Conservation (phyloP, 805 yeast species). For the Candida pseudofarinosa region DNA sequence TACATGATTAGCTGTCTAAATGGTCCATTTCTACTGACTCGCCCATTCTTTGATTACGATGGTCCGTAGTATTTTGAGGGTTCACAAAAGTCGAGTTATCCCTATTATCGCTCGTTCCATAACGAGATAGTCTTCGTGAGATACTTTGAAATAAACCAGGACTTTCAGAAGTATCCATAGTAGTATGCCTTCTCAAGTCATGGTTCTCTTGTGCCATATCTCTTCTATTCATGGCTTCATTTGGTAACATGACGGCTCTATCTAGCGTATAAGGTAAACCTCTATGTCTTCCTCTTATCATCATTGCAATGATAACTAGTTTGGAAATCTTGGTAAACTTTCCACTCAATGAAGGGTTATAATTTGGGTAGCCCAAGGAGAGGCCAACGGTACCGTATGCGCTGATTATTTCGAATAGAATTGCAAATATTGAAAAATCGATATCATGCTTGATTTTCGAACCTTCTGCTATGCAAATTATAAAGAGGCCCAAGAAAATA, state of each 20-base stretch:
- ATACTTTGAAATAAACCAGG: slow-evolving; percentile 9
- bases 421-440: slow-evolving; percentile 62
- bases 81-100: background rate
- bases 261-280: slow-evolving; percentile 92
- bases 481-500: slow-evolving; percentile 76
- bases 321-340: slow-evolving; percentile 73
- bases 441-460: slow-evolving; percentile 45
- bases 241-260: slow-evolving; percentile 86
- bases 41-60: background rate
- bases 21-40: background rate
- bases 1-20: background rate
- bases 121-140: slow-evolving; percentile 6
- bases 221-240: slow-evolving; percentile 57
- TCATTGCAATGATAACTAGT: slow-evolving; percentile 79
- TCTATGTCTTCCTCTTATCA: slow-evolving; percentile 94
- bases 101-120: background rate
- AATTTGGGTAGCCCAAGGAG: slow-evolving; percentile 75
- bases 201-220: slow-evolving; percentile 59
- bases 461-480: slow-evolving; percentile 85
- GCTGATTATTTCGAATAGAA: slow-evolving; percentile 84
- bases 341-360: slow-evolving; percentile 66
- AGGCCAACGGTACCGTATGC: slow-evolving; percentile 97
- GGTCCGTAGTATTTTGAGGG: background rate
- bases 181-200: slow-evolving; percentile 29
- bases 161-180: slow-evolving; percentile 19